Base-by-base conservation (phyloP, 768 basidiomycete species). In the Pleurotus sapidus region DNA sequence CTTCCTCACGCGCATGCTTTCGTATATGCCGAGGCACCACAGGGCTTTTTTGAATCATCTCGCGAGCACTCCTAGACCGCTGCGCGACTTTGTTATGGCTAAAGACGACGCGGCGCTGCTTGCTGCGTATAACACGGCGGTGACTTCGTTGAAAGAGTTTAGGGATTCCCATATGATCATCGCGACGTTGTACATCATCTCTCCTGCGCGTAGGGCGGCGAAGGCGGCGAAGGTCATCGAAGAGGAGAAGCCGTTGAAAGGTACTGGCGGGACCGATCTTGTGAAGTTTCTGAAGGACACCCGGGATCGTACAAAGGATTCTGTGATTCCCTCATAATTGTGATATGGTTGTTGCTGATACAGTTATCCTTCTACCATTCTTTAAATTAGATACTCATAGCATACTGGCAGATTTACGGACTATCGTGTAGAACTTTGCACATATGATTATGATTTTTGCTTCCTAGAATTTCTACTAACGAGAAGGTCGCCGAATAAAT, bases 11-110 rank as follows among this genome's bases (percentile, higher is more conserved):
- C 81, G 88, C 34, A 93, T 93, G 91, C 81, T 87, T 60, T 72
- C 74, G 20, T 94, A 95, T 72, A 94, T 94, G 93, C 92, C 93
- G 1, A 80, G 83, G 5, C 84, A 87, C 60, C 93, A 94, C 65
- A 84, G 91, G 34, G 73, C 78, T 40, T 94, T 94, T 72, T 75
- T 95, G 37, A 74, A 74, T 39, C 91, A 93, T 63, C 80, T 95
- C 24, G 68, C 77, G 4, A 70, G 73, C 1, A 85, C 78, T 59
- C 83, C 86, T 2, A 81, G 88, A 4, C 83, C 86, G 0, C 69
- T 93, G 38, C 83, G 91, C 25, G 63, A 64, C 7, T 75, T 93
- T 46, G 87, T 91, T 11, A 48, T 67, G 12, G 60, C 63, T 0
- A 57, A 67, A 4, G 59, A 67, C n/a, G 68, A 78, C 49, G 59